A percentile compares a stretch with the other conserved stretches of the same genome.
phyloP scores from a whole-genome alignment of 2,329 filamentous ascomycete species.

The Trichoderma atroviride region DNA sequence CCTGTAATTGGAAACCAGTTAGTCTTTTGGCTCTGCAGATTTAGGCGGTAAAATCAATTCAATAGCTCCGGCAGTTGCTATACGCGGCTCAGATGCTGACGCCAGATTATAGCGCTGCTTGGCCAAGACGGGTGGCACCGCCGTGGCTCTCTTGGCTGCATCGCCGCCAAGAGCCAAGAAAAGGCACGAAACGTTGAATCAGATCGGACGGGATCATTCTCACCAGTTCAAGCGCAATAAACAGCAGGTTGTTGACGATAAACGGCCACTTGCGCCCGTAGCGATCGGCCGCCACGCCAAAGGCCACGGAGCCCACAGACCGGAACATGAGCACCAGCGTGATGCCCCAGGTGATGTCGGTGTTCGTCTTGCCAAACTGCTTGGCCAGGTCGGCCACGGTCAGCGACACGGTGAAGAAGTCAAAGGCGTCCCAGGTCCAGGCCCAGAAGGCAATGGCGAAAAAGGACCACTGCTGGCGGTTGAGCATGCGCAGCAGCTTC shows the following conservation, averaged over 20 bases:
- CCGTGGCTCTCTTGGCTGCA: conserved; percentile 5
- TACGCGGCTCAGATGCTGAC: not conserved
- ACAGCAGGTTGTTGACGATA: conserved; percentile 72
- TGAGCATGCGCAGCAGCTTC: conserved; percentile 52
- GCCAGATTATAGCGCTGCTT: not conserved
- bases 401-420: conserved; percentile 67
- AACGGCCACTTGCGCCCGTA: conserved; percentile 72
- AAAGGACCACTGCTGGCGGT: conserved; percentile 56
- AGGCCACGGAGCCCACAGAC: conserved; percentile 56
- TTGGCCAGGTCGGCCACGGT: conserved; percentile 57
- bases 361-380: conserved; percentile 55
- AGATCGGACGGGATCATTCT: conserved; percentile 31
- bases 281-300: conserved; percentile 58
- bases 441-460: conserved; percentile 58
- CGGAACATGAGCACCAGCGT: conserved; percentile 65
- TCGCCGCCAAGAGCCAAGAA: not conserved
- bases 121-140: conserved; percentile 29
- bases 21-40: not conserved
- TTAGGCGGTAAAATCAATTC: not conserved
- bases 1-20: conserved; percentile 38
- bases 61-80: conserved; percentile 17
- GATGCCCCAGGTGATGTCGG: conserved; percentile 66
- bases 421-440: conserved; percentile 67
- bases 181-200: not conserved
- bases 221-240: conserved; percentile 72